Evolutionary conservation across 2,329 filamentous ascomycete species (phyloP).

Genomic region (Aureobasidium subglaciale): DNA sequence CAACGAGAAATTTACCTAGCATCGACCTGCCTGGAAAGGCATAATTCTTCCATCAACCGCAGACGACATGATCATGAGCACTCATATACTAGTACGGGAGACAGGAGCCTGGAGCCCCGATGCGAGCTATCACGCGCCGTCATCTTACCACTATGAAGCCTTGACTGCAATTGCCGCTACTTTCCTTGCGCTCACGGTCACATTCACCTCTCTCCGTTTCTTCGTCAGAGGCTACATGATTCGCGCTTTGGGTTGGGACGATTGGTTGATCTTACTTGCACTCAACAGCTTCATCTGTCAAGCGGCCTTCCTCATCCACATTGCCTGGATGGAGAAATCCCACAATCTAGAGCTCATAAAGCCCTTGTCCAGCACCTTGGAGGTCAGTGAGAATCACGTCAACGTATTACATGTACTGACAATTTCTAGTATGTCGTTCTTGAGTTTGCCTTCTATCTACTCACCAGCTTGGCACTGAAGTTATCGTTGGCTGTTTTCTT

Average conservation of each 20-base stretch:
- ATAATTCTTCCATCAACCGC: background rate
- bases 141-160: background rate
- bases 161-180: background rate
- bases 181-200: slow-evolving; percentile 33
- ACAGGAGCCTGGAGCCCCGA: background rate
- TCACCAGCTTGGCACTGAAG: slow-evolving; percentile 36
- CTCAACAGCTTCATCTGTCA: slow-evolving; percentile 28
- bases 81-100: background rate
- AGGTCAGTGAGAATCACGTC: background rate
- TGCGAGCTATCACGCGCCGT: background rate
- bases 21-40: background rate
- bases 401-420: background rate
- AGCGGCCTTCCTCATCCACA: slow-evolving; percentile 23
- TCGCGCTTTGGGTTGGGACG: slow-evolving; percentile 38
- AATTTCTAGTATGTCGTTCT: slow-evolving; percentile 22
- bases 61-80: background rate
- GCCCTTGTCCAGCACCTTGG: background rate
- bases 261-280: slow-evolving; percentile 34
- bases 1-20: no score
- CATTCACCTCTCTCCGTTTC: slow-evolving; percentile 32
- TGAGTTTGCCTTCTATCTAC: slow-evolving; percentile 33
- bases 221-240: slow-evolving; percentile 35
- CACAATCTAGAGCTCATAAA: background rate
- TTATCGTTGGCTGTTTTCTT: slow-evolving; percentile 42
- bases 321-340: background rate